phyloP scores from a whole-genome alignment of 2,329 filamentous ascomycete species.

The Esteya vermicola region DNA sequence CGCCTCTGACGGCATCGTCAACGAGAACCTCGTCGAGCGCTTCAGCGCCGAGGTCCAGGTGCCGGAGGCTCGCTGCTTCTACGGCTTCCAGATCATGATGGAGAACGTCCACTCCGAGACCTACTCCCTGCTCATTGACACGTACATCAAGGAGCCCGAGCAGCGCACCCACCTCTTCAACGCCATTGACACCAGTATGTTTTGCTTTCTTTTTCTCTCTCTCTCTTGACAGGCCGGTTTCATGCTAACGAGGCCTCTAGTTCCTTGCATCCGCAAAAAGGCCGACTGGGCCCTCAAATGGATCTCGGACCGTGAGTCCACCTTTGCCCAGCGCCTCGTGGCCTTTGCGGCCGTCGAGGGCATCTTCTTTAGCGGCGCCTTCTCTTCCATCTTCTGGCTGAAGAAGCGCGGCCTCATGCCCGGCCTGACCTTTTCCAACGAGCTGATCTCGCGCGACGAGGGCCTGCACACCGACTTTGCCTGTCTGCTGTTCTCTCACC shows the following conservation, averaged over 20 bases:
- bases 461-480: conserved; percentile 99
- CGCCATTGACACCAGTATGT: conserved; percentile 89
- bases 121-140: conserved; percentile 97
- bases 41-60: conserved; percentile 96
- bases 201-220: conserved; percentile 15
- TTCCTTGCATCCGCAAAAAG: conserved; percentile 97
- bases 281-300: conserved; percentile 93
- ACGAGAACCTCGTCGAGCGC: conserved; percentile 96
- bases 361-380: conserved; percentile 99
- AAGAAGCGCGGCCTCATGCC: conserved; percentile 99
- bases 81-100: conserved; percentile 99
- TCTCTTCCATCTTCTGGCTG: conserved; percentile 98
- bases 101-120: conserved; percentile 99
- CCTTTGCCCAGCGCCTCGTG: conserved; percentile 88
- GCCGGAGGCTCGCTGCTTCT: conserved; percentile 97
- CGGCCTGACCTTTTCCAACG: conserved; percentile 96
- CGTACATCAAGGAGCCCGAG: conserved; percentile 95
- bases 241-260: conserved; percentile 30
- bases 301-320: conserved; percentile 88
- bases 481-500: conserved; percentile 92
- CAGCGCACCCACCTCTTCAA: conserved; percentile 95
- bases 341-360: conserved; percentile 97
- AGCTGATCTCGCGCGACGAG: conserved; percentile 98
- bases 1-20: conserved; percentile 96
- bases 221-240: conserved; percentile 6